These are phyloP conservation scores for Phytophthora pseudosyringae DNA, from an alignment of 352 stramenopile genomes.

Conservation along the genomic window DNA sequence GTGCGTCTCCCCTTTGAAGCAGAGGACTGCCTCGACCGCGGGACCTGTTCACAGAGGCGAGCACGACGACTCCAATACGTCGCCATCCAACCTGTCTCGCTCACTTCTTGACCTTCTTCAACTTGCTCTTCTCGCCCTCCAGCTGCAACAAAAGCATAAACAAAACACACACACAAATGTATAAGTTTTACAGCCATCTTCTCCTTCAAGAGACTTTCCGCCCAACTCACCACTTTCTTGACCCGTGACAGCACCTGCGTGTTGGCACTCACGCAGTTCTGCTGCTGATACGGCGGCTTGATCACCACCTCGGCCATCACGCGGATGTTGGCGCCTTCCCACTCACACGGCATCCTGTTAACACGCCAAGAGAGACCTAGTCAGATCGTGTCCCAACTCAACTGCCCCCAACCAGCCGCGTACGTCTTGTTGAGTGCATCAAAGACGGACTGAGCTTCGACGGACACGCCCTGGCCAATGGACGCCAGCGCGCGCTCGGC, in stretches of 20 bases:
- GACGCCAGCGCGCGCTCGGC: conserved; percentile 77
- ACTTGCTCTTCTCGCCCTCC: conserved; percentile 78
- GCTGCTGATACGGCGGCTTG: conserved; percentile 80
- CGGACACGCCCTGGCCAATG: conserved; percentile 78
- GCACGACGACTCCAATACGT: conserved; percentile 16
- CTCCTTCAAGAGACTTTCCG: not conserved
- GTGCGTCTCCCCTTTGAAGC: conserved; percentile 32
- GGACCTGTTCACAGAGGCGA: conserved; percentile 16
- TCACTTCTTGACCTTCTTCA: conserved; percentile 68
- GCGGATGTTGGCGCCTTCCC: conserved; percentile 82
- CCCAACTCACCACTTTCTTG: conserved; percentile 84
- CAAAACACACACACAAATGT: too few relatives aligned
- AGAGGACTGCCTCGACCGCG: conserved; percentile 33
- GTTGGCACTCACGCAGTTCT: conserved; percentile 83
- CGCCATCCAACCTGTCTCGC: conserved; percentile 1
- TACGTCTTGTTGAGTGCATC: conserved; percentile 92
- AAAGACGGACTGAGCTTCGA: conserved; percentile 82
- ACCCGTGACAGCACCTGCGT: conserved; percentile 76
- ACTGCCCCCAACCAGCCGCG: conserved; percentile 3
- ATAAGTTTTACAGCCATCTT: not conserved
- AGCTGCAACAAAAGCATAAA: conserved; percentile 38
- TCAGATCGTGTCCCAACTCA: conserved; percentile 18
- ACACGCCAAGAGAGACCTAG: not conserved
- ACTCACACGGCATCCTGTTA: conserved; percentile 83
- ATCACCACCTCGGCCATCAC: conserved; percentile 89